A percentile compares a stretch with the other conserved stretches of the same genome.
Conservation (phyloP, 2,329 filamentous ascomycete genomes). For the Neocucurbitaria cava region DNA sequence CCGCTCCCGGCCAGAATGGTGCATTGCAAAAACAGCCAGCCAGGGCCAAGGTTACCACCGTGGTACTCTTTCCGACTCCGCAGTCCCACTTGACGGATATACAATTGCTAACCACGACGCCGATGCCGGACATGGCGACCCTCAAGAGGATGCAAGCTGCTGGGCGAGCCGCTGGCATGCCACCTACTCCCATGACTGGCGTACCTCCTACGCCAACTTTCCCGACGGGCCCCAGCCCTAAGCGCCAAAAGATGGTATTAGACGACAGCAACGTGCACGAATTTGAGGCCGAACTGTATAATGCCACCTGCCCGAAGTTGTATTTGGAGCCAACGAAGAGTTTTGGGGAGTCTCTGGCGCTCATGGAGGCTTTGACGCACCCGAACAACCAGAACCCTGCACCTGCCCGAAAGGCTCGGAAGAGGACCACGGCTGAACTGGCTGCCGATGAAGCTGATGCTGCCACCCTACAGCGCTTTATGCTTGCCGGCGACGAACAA, state of each 20-base stretch:
- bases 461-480: slow-evolving; percentile 86
- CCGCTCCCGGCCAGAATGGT: slow-evolving; percentile 57
- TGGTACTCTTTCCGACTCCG: slow-evolving; percentile 84
- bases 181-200: slow-evolving; percentile 68
- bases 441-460: slow-evolving; percentile 92
- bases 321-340: slow-evolving; percentile 78
- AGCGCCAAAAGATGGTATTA: slow-evolving; percentile 75
- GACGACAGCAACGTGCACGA: slow-evolving; percentile 75
- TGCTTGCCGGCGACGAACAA: slow-evolving; percentile 90
- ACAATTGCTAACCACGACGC: slow-evolving; percentile 75
- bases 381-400: slow-evolving; percentile 78
- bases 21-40: slow-evolving; percentile 54
- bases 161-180: slow-evolving; percentile 60
- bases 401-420: slow-evolving; percentile 85
- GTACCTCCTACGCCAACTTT: slow-evolving; percentile 65
- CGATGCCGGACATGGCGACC: slow-evolving; percentile 58
- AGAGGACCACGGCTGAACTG: slow-evolving; percentile 92
- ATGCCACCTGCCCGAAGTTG: slow-evolving; percentile 76
- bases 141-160: slow-evolving; percentile 58
- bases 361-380: slow-evolving; percentile 76
- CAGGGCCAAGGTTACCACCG: slow-evolving; percentile 69
- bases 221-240: slow-evolving; percentile 69
- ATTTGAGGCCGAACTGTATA: slow-evolving; percentile 77
- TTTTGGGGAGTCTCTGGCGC: slow-evolving; percentile 70
- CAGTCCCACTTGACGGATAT: slow-evolving; percentile 79